Conservation (phyloP, 345 rosid species). For the Fremontodendron californicum region DNA sequence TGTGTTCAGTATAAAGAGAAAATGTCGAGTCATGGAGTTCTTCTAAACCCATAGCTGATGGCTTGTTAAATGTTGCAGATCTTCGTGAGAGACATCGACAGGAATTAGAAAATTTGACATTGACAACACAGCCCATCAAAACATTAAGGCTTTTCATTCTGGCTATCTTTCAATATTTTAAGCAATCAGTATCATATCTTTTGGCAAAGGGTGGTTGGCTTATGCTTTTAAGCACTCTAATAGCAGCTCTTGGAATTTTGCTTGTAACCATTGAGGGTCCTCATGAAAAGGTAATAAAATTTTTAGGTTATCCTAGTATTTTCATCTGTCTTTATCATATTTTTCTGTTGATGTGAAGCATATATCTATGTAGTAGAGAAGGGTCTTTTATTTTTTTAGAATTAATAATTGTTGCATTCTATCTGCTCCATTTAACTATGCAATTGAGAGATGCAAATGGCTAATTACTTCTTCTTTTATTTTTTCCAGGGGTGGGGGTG, state of each 20-base stretch:
- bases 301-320: neutral
- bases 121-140: slow-evolving; percentile 64
- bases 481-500: neutral
- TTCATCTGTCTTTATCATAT: neutral
- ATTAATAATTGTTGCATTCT: neutral
- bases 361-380: neutral
- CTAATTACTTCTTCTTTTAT: neutral
- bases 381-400: neutral
- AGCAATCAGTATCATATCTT: slow-evolving; percentile 45
- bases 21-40: neutral
- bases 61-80: slow-evolving; percentile 38
- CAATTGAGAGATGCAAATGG: neutral
- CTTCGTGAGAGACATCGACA: slow-evolving; percentile 54
- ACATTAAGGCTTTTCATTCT: slow-evolving; percentile 66
- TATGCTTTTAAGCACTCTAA: slow-evolving; percentile 44
- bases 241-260: slow-evolving; percentile 42
- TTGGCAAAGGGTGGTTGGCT: slow-evolving; percentile 72
- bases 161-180: slow-evolving; percentile 57
- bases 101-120: slow-evolving; percentile 67
- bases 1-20: neutral
- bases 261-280: slow-evolving; percentile 75
- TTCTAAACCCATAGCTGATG: slow-evolving; percentile 9
- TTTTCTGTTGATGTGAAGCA: neutral
- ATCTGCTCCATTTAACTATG: neutral
- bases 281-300: slow-evolving; percentile 68